Conservation (phyloP, 2,329 filamentous ascomycete species). For the Ceratocystis colombiana region DNA sequence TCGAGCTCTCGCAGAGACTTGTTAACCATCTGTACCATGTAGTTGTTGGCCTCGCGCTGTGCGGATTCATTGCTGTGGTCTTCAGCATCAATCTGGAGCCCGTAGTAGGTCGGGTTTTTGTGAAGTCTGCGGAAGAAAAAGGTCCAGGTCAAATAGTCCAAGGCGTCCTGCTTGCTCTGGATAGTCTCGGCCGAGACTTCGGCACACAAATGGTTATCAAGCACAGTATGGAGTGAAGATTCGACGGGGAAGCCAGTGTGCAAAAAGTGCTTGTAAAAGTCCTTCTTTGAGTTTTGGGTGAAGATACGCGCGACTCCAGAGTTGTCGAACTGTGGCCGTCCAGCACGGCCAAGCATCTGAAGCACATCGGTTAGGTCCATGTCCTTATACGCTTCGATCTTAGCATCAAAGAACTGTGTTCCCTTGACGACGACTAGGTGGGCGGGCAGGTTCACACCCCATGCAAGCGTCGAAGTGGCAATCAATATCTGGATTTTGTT, state of each 20-base stretch:
- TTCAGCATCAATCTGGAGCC: conserved; percentile 71
- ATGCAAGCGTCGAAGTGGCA: conserved; percentile 89
- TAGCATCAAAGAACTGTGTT: conserved; percentile 95
- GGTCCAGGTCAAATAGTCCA: conserved; percentile 97
- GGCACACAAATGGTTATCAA: conserved; percentile 93
- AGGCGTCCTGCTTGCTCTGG: conserved; percentile 85
- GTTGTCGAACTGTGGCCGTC: conserved; percentile 89
- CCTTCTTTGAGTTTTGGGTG: conserved; percentile 94
- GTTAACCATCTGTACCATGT: conserved; percentile 87
- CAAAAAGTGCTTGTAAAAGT: conserved; percentile 98
- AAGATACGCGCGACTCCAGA: conserved; percentile 96
- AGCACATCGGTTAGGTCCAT: conserved; percentile 98
- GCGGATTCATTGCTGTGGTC: conserved; percentile 37
- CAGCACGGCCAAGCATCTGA: conserved; percentile 94
- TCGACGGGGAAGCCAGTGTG: conserved; percentile 98
- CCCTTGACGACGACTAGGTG: conserved; percentile 97
- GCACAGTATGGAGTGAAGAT: conserved; percentile 86
- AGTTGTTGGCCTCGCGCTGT: conserved; percentile 81
- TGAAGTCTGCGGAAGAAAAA: conserved; percentile 97
- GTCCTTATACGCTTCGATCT: conserved; percentile 93
- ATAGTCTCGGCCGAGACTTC: conserved; percentile 92
- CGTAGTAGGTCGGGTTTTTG: conserved; percentile 98
- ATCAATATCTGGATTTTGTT: conserved; percentile 98
- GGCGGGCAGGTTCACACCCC: conserved; percentile 95
- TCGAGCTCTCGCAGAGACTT: conserved; percentile 73